These are phyloP conservation scores for Ophiocordyceps polyrhachis-furcata DNA, from an alignment of 2,329 filamentous ascomycete species.

Conservation along the genomic window DNA sequence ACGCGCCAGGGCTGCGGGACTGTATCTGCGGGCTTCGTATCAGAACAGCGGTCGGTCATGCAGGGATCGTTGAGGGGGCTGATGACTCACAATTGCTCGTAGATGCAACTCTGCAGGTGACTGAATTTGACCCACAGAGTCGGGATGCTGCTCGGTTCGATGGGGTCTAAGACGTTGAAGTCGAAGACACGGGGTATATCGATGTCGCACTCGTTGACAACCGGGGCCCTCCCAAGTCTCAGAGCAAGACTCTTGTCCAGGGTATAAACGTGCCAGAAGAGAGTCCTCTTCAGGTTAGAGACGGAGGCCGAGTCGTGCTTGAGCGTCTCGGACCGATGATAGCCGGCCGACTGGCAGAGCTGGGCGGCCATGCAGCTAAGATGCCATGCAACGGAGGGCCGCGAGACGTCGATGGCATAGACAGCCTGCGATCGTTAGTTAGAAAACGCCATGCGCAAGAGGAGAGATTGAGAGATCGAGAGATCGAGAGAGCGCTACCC, in stretches of 20 bases:
- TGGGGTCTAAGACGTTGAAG: conserved; percentile 20
- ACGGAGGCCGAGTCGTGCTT: conserved; percentile 14
- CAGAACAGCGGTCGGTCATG: too few relatives aligned
- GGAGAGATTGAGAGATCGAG: not conserved
- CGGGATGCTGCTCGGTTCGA: conserved; percentile 20
- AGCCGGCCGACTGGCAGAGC: conserved; percentile 43
- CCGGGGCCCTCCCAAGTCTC: conserved; percentile 36
- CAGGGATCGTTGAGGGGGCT: not conserved
- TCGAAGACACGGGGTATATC: conserved; percentile 25
- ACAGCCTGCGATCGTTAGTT: conserved; percentile 25
- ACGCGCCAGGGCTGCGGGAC: conserved; percentile 23
- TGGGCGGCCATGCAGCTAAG: conserved; percentile 38
- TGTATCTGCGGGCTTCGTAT: conserved; percentile 21
- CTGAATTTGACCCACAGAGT: conserved; percentile 35
- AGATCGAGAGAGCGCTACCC: conserved; percentile 16
- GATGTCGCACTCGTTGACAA: conserved; percentile 41
- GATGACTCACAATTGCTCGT: conserved; percentile 24
- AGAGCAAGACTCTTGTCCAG: conserved; percentile 40
- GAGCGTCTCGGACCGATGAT: conserved; percentile 27
- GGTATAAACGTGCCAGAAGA: conserved; percentile 34
- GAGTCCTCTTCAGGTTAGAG: conserved; percentile 18
- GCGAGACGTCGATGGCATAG: conserved; percentile 43
- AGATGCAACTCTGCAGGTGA: conserved; percentile 38
- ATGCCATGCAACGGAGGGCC: conserved; percentile 46
- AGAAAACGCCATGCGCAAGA: not conserved